phyloP scores from a whole-genome alignment of 805 yeast species.

The Kazachstania bromeliacearum region DNA sequence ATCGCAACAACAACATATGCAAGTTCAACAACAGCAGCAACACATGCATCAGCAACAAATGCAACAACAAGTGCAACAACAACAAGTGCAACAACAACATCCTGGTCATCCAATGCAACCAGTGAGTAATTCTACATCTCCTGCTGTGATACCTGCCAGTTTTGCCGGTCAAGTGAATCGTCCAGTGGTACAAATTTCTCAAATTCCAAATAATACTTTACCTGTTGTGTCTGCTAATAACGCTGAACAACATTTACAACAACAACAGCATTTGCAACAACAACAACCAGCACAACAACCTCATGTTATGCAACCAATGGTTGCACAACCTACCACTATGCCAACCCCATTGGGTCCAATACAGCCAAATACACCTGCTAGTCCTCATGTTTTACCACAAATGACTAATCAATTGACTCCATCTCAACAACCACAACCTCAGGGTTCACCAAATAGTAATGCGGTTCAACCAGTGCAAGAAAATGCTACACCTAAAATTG shows the following conservation, averaged over 20 bases:
- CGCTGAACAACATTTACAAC: not conserved
- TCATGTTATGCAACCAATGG: not conserved
- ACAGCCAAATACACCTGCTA: not conserved
- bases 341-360: not conserved
- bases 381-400: slow-evolving; percentile 2
- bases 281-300: not conserved
- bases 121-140: slow-evolving; percentile 2
- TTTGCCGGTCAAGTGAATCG: slow-evolving; percentile 1
- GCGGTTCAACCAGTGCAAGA: slow-evolving; percentile 6
- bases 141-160: slow-evolving; percentile 15
- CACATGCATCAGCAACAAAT: slow-evolving; percentile 12
- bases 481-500: slow-evolving; percentile 1
- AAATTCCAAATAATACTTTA: not conserved
- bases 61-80: slow-evolving; percentile 11
- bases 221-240: not conserved
- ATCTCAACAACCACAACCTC: slow-evolving; percentile 14
- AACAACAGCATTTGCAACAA: too few relatives aligned
- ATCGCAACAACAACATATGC: slow-evolving; percentile 7
- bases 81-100: slow-evolving; percentile 9
- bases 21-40: slow-evolving; percentile 14
- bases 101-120: too few relatives aligned
- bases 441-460: slow-evolving; percentile 11
- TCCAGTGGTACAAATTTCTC: not conserved
- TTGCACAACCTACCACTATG: not conserved
- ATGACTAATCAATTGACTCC: slow-evolving; percentile 15